Evolutionary conservation across 805 yeast genomes (phyloP).

Genomic region (Ogataea saltuana): DNA sequence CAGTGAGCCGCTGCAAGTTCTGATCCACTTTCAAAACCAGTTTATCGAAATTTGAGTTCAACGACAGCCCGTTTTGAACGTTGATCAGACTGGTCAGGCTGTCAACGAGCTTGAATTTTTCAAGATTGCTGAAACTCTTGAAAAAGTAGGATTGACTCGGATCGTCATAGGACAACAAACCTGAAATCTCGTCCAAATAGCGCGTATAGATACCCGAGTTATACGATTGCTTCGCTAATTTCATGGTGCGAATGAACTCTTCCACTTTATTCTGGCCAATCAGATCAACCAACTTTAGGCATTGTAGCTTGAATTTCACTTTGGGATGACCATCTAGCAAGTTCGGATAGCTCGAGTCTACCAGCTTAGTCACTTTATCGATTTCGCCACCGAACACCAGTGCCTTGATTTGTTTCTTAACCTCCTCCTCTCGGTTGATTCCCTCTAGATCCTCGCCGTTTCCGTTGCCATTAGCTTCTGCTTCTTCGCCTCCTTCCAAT

Average conservation of each 20-base stretch:
- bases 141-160: constrained; percentile 43
- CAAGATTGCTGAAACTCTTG: constrained; percentile 37
- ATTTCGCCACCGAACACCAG: constrained; percentile 46
- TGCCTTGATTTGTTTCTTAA: constrained; percentile 45
- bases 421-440: constrained; percentile 35
- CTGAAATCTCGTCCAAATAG: constrained; percentile 47
- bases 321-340: constrained; percentile 36
- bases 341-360: constrained; percentile 41
- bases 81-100: constrained; percentile 41
- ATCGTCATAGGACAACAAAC: constrained; percentile 53
- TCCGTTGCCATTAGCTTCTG: constrained; percentile 24
- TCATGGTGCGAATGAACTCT: constrained; percentile 43
- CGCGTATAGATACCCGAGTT: constrained; percentile 35
- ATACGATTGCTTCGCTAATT: constrained; percentile 36
- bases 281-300: constrained; percentile 45
- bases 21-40: constrained; percentile 24
- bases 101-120: constrained; percentile 42
- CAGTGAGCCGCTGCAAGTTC: constrained; percentile 15
- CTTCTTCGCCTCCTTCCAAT: constrained; percentile 33
- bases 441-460: constrained; percentile 26
- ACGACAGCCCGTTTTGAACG: constrained; percentile 12
- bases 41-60: constrained; percentile 28
- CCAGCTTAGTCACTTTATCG: constrained; percentile 41
- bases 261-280: constrained; percentile 31
- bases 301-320: constrained; percentile 43